phyloP scores from a whole-genome alignment of 192 early-diverging fungal genomes.

The Podila minutissima region DNA sequence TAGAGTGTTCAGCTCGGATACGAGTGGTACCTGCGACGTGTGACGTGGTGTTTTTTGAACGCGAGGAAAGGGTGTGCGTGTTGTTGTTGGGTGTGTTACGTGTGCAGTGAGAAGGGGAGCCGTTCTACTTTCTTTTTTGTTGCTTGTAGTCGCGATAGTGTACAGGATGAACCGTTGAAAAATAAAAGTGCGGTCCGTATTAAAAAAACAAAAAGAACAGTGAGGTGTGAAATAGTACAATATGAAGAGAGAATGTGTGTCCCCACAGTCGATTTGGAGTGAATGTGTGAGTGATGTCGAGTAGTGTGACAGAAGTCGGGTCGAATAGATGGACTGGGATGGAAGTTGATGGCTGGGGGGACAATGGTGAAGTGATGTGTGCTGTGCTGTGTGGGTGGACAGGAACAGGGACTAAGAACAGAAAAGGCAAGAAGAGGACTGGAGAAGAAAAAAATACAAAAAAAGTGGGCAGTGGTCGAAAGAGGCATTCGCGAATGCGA shows the following conservation, averaged over 20 bases:
- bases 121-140: no score
- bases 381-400: background rate
- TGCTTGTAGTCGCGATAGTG: no score
- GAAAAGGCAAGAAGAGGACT: background rate
- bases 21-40: no score
- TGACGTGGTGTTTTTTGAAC: no score
- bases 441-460: conserved; percentile 11
- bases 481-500: conserved; percentile 22
- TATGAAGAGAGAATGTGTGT: no score
- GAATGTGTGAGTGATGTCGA: background rate
- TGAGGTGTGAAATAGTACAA: no score
- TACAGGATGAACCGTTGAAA: no score
- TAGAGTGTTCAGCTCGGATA: background rate
- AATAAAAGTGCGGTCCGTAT: no score
- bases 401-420: background rate
- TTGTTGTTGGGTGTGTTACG: no score
- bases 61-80: no score
- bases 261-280: background rate
- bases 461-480: conserved; percentile 17
- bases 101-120: no score
- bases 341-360: background rate
- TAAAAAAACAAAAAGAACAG: no score
- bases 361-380: background rate
- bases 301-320: background rate
- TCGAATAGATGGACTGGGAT: background rate